Evolutionary conservation across 2,329 filamentous ascomycete genomes (phyloP).

Genomic region (Botrytis pseudocinerea): DNA sequence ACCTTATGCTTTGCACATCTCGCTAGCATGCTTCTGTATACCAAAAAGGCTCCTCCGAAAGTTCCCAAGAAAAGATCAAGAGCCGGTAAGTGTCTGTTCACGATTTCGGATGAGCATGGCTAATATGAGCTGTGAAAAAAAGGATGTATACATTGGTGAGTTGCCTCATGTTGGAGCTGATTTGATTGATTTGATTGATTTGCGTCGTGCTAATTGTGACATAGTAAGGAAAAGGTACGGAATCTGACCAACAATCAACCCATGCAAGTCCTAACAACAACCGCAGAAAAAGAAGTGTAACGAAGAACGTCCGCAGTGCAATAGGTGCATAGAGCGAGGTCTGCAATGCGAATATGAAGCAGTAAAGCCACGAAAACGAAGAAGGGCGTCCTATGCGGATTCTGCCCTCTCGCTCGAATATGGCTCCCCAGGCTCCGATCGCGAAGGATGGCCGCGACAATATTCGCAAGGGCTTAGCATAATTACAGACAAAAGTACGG

Average conservation of each 20-base stretch:
- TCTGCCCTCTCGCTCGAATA: slow-evolving; percentile 32
- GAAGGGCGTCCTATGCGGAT: slow-evolving; percentile 26
- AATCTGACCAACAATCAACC: neutral
- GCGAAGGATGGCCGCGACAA: slow-evolving; percentile 32
- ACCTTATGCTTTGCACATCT: neutral
- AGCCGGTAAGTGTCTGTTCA: slow-evolving; percentile 49
- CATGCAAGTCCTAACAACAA: slow-evolving; percentile 23
- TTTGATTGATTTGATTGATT: neutral
- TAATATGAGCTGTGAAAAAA: slow-evolving; percentile 28
- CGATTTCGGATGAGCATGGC: slow-evolving; percentile 14
- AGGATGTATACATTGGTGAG: slow-evolving; percentile 41
- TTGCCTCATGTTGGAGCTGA: neutral
- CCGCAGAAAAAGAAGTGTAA: slow-evolving; percentile 42
- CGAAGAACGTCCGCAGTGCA: slow-evolving; percentile 39
- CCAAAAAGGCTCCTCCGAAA: slow-evolving; percentile 58
- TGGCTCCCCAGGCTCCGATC: slow-evolving; percentile 29
- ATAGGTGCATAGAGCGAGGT: slow-evolving; percentile 37
- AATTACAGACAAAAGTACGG: slow-evolving; percentile 19
- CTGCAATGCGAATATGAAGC: slow-evolving; percentile 40
- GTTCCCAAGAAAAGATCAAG: slow-evolving; percentile 60
- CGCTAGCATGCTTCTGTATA: slow-evolving; percentile 57
- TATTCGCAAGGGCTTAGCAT: slow-evolving; percentile 30
- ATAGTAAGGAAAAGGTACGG: slow-evolving; percentile 41
- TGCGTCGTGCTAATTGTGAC: slow-evolving; percentile 28
- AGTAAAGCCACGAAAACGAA: slow-evolving; percentile 37